Base-by-base conservation (phyloP, 768 basidiomycete genomes). In the Boletus sensibilis region DNA sequence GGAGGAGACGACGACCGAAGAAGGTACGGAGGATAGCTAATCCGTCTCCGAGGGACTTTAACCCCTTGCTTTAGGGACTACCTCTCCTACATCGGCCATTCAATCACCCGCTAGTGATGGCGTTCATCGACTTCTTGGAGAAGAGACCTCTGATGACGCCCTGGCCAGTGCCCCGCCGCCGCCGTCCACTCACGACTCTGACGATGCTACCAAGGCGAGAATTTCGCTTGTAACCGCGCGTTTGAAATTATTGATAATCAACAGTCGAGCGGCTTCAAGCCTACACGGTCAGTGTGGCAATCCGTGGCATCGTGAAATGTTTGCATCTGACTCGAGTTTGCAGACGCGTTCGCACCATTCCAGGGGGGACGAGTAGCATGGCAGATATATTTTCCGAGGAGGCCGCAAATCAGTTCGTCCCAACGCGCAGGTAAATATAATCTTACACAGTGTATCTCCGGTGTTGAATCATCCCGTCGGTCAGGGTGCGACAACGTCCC, bases 401-500 rank as follows among this genome's bases (percentile, higher is more conserved):
- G 9, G 70, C 60, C 14, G 34, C 62, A 20, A 74, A 79, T 25
- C 75, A 78, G 53, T 90, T 87, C 68, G 82, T 84, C 62, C 88
- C 88, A 5, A 87, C 87, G 18, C 84, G 88, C 63, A 80, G 83
- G 88, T 85, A 70, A 23, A 74, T 29, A 39, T 39, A 35, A 11
- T 31, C 45, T 49, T 56, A 9, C 20, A 18, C 11, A 21, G 1
- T 21, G 13, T 44, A 5, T 38, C 5, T 4, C 23, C 6, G 8
- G 10, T 51, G 21, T 35, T 44, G 35, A 55, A 8, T 52, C 31
- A 41, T 38, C 1, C 31, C 20, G 16, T 43, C 34, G 37, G 9
- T 41, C 48, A 89, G 87, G 55, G 87, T 89, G 33, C 77, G 86
- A 57, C 78, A 89, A 69, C 79, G 78, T 42, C 87, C 87, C 33